Evolutionary conservation across 192 early-diverging fungal genomes (phyloP).

Genomic region (Linnemannia hyalina): DNA sequence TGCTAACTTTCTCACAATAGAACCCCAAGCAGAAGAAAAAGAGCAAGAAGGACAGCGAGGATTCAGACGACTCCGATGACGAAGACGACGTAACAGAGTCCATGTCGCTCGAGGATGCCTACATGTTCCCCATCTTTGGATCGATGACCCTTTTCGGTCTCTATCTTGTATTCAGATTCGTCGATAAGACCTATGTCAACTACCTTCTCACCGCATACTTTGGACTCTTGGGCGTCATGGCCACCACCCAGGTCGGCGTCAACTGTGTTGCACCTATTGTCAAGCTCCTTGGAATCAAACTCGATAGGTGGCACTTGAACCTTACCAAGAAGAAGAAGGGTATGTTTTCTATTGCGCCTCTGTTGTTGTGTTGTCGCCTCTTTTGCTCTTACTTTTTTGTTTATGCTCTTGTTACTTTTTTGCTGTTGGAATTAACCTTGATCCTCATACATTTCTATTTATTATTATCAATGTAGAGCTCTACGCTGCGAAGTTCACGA

Average conservation of each 20-base stretch:
- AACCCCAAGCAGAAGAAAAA: slow-evolving; percentile 61
- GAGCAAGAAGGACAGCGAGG: slow-evolving; percentile 43
- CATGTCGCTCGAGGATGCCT: slow-evolving; percentile 89
- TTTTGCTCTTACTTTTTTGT: neutral
- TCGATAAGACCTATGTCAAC: slow-evolving; percentile 90
- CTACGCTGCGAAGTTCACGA: slow-evolving; percentile 69
- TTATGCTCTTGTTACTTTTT: neutral
- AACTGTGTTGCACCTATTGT: slow-evolving; percentile 60
- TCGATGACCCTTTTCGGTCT: slow-evolving; percentile 84
- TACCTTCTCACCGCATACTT: slow-evolving; percentile 89
- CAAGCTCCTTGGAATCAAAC: slow-evolving; percentile 58
- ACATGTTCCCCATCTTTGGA: slow-evolving; percentile 94
- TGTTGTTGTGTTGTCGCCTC: neutral
- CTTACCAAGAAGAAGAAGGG: slow-evolving; percentile 77
- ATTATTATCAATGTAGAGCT: slow-evolving; percentile 56
- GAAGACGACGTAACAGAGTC: slow-evolving; percentile 78
- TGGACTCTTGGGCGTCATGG: slow-evolving; percentile 83
- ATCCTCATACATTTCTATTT: neutral
- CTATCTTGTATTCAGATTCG: slow-evolving; percentile 89
- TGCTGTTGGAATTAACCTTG: slow-evolving; percentile 5
- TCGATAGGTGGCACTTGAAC: slow-evolving; percentile 81
- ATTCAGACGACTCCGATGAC: slow-evolving; percentile 77
- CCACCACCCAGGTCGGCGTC: slow-evolving; percentile 73
- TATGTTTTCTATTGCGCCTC: slow-evolving; percentile 20
- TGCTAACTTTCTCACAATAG: neutral